Evolutionary conservation across 129 eudicot species (phyloP), one percentile per base, ranked within the genome.

Genomic region (Tanacetum coccineum): DNA sequence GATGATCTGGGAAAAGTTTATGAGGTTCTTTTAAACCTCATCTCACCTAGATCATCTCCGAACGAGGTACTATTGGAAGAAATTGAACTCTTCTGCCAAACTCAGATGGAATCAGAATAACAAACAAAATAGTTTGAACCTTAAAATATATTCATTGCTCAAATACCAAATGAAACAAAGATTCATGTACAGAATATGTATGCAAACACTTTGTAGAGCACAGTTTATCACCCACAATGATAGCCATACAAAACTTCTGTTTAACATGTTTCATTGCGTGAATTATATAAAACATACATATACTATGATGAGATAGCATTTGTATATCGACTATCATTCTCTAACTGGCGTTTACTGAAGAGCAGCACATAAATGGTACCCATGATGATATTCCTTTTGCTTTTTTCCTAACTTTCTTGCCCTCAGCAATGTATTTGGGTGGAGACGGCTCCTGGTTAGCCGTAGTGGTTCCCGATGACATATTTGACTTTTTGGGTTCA

Each of bases 361-460:
- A 85, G 74, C 98, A 92, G 79, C 98, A 92, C 14, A 68, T 72
- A 65, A 88, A 92, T 21, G 89, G 96, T 11, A 50, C 69, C 95
- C 96, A 92, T 9, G 64, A 79, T n/a, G 83, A 64, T 72, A 28
- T 84, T 59, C 85, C 82, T 70, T 80, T 82, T 18, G 36, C 59
- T 59, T 80, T 92, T 81, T 73, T 86, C 78, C 80, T 74, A 65
- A 71, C 87, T 67, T 84, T 88, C 82, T 88, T 88, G 0, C 64
- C 84, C 48, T 85, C 83, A 36, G 72, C 62, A 2, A 80, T 85
- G 74, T 85, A 70, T 73, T 79, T 83, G 42, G 84, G 87, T 1
- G 98, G 83, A 20, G 96, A 91, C 81, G 89, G 74, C 57, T 87
- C 95, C 71, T 62, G 72, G 74, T 70, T 74, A 55, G 59, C 76